Conservation (phyloP, 106 monocot species). For the Iris macrosiphon region DNA sequence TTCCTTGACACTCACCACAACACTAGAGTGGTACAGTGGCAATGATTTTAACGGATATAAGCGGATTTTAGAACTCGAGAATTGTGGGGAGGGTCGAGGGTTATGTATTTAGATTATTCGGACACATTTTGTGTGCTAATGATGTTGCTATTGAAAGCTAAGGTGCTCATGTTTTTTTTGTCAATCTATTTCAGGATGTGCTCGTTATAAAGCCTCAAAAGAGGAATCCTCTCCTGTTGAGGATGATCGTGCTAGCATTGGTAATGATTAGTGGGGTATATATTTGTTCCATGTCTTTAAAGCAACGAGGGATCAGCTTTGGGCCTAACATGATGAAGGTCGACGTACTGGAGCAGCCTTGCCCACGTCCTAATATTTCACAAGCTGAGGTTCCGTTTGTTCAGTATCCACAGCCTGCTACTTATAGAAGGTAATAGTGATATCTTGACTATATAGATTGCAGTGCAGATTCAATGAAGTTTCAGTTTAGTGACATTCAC, state of each 20-base stretch:
- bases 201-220: constrained; percentile 12
- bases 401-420: constrained; percentile 35
- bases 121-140: too few species aligned
- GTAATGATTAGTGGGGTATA: constrained; percentile 9
- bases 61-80: too few species aligned
- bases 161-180: background rate
- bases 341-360: constrained; percentile 3
- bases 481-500: background rate
- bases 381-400: constrained; percentile 15
- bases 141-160: background rate
- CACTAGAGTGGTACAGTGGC: too few species aligned
- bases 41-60: too few species aligned
- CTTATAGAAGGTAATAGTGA: constrained; percentile 28
- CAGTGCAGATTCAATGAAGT: background rate
- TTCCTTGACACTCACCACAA: too few species aligned
- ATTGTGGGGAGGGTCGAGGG: too few species aligned
- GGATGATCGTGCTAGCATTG: constrained; percentile 8
- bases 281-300: constrained; percentile 11
- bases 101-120: too few species aligned
- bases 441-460: background rate
- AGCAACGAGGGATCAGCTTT: constrained; percentile 16
- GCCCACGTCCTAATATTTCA: constrained; percentile 8
- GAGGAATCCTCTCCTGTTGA: constrained; percentile 8
- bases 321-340: constrained; percentile 11
- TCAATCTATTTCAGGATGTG: constrained; percentile 5